Base-by-base conservation (phyloP, 805 yeast species). In the Nakazawaea holstii region DNA sequence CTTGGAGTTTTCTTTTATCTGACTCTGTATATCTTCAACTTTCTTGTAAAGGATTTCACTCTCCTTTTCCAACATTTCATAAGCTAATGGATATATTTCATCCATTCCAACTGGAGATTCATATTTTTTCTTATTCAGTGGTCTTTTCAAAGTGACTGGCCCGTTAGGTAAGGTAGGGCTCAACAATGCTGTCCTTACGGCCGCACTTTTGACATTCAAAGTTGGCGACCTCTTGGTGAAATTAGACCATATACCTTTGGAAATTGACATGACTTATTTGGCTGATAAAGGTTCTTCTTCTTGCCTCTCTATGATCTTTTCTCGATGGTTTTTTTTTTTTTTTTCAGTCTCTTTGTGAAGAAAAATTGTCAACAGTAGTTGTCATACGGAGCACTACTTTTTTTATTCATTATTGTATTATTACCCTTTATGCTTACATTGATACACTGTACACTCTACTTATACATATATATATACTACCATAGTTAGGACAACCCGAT, bases 1-100 rank as follows among this genome's bases (percentile, higher is more conserved):
- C 27, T 49, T 45, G 27, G 51, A 46, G 20, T 52, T 49, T 26
- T 50, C 42, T 8, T 43, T 15, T n/a, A 50, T n/a, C 46, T 66
- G 49, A 28, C 54, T 48, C 35, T 71, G 65, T 14, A 73, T 50
- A 44, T 61, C 46, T 50, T 68, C 69, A 32, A 78, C 60, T 49
- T 68, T 49, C 5, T 60, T 52, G 59, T 80, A 78, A 30, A 60
- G 52, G 2, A 55, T 53, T 32, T 63, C 65, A 46, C 76, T 72
- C 26, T 85, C 72, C 29, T 76, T 64, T 41, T 68, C 60, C 50
- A 90, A 66, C 26, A 79, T 57, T 27, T 79, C 73, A 58, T 84
- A 79, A 8, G 96, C 87, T 39, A 74, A 61, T 46, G 83, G 79
- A 64, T 87, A 90, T 1, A 87, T 84, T 32, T 82, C 86, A 52